Percentiles rank a stretch among this genome's conserved stretches.
Conservation (phyloP, 1,139 yeast species). For the Eremothecium coryli region DNA sequence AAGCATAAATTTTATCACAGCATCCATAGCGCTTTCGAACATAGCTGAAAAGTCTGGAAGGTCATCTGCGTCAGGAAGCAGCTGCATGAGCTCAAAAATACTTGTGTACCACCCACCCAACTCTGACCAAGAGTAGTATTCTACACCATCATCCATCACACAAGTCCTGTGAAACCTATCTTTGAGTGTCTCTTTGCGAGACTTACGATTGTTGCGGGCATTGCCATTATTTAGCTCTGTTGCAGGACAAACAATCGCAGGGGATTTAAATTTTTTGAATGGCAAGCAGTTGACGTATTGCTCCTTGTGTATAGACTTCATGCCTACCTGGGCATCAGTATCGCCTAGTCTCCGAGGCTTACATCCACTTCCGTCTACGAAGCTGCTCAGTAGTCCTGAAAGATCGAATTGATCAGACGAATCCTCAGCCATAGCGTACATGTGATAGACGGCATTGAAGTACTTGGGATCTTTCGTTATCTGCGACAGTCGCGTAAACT, state of each 20-base stretch:
- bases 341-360: constrained; percentile 26
- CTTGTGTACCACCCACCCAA: constrained; percentile 3
- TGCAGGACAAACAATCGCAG: not conserved
- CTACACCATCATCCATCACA: too few species aligned
- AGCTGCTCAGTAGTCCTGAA: constrained; percentile 38
- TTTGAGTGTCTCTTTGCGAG: not conserved
- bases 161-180: too few species aligned
- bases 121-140: constrained; percentile 3
- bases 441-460: constrained; percentile 38
- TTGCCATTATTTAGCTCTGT: constrained; percentile 3
- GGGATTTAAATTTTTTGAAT: constrained; percentile 1
- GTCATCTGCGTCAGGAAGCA: not conserved
- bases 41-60: constrained; percentile 24
- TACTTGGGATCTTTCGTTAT: constrained; percentile 51
- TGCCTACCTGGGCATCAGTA: constrained; percentile 28
- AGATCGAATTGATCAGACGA: constrained; percentile 30
- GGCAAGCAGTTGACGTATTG: constrained; percentile 26
- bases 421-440: constrained; percentile 34
- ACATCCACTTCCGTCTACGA: constrained; percentile 46
- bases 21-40: constrained; percentile 33
- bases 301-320: constrained; percentile 29
- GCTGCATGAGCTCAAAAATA: not conserved
- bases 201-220: not conserved
- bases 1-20: constrained; percentile 35
- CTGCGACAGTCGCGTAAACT: constrained; percentile 58